These are phyloP conservation scores for Micromonas commoda DNA, from an alignment of 139 green algal genomes.

Conservation along the genomic window DNA sequence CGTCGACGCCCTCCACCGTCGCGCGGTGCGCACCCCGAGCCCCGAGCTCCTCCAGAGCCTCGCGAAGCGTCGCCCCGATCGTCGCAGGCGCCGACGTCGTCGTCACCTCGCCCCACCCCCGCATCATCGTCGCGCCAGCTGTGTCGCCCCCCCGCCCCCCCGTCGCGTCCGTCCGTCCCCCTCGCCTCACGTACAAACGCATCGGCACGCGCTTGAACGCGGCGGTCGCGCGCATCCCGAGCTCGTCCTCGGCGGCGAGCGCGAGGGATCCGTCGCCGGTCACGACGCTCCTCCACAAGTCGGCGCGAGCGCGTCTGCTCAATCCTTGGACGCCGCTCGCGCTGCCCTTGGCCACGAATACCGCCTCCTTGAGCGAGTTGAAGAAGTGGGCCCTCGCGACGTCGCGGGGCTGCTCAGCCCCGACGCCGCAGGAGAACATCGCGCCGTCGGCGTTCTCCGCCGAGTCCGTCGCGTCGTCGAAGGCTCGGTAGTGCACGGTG, in stretches of 20 bases:
- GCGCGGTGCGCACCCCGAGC: no score
- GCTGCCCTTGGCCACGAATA: neutral
- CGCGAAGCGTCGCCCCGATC: neutral
- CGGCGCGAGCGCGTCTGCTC: neutral
- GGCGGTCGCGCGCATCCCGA: no score
- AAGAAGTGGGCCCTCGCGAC: neutral
- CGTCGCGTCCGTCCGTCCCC: no score
- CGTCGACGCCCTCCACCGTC: neutral
- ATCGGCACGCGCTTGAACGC: no score
- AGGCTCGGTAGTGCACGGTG: neutral
- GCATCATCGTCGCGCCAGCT: no score
- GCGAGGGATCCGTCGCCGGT: neutral
- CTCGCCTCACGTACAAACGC: no score
- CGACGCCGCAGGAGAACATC: neutral
- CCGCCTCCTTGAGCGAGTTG: slow-evolving; percentile 12
- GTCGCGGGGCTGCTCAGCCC: neutral
- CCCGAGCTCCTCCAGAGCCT: neutral
- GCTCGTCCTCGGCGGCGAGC: neutral
- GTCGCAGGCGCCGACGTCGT: no score
- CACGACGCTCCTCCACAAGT: neutral
- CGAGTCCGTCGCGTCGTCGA: no score
- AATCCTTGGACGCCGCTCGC: neutral
- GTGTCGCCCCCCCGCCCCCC: no score
- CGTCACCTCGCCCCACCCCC: no score
- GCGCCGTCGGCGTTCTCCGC: neutral